These are phyloP conservation scores for Juglanconis sp. DNA, from an alignment of 2,329 filamentous ascomycete genomes.

Conservation along the genomic window DNA sequence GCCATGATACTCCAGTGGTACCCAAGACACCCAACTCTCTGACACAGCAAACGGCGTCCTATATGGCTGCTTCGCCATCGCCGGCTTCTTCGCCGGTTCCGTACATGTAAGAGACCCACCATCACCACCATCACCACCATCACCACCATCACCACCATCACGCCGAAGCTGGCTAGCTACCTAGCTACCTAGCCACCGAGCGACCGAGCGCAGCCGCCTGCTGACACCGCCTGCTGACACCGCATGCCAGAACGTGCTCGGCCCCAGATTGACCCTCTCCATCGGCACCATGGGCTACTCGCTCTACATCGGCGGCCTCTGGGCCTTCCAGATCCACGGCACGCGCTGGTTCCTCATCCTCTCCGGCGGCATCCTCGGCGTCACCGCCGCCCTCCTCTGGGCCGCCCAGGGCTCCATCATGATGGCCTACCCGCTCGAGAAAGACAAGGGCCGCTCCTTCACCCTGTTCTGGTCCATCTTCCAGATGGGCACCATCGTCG, in stretches of 20 bases:
- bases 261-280: conserved; percentile 20
- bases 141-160: too few relatives aligned
- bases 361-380: conserved; percentile 18
- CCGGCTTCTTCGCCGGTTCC: conserved; percentile 19
- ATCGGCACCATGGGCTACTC: conserved; percentile 20
- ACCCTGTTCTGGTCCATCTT: conserved; percentile 24
- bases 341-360: conserved; percentile 22
- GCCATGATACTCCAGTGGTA: conserved; percentile 7
- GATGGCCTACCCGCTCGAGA: conserved; percentile 20
- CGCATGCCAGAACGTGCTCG: conserved; percentile 20
- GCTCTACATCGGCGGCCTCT: conserved; percentile 20
- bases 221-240: neutral
- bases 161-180: neutral
- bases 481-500: conserved; percentile 24
- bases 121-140: too few relatives aligned
- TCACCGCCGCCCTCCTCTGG: conserved; percentile 22
- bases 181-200: too few relatives aligned
- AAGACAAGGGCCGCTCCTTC: conserved; percentile 22
- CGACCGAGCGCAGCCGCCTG: too few relatives aligned
- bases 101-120: conserved; percentile 16
- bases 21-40: conserved; percentile 17
- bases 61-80: conserved; percentile 22
- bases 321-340: conserved; percentile 20
- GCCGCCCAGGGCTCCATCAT: conserved; percentile 20
- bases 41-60: conserved; percentile 21